These are phyloP conservation scores for Neonectria magnoliae DNA, from an alignment of 2,329 filamentous ascomycete species.

Conservation along the genomic window DNA sequence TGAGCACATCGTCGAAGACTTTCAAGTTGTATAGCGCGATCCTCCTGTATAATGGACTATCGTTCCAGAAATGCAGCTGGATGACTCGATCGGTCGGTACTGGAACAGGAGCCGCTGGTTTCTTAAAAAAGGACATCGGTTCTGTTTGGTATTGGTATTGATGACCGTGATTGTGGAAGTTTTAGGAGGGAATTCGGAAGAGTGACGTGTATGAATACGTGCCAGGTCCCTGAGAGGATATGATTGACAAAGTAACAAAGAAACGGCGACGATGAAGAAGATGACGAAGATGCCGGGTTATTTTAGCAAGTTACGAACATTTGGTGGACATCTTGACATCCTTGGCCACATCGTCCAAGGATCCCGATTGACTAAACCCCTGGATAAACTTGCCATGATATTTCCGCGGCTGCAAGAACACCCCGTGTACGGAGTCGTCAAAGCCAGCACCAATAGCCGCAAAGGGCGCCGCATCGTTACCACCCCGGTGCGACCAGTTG, in stretches of 20 bases:
- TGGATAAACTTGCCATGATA: background rate
- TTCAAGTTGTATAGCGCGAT: slow-evolving; percentile 22
- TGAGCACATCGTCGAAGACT: slow-evolving; percentile 23
- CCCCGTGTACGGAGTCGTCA: slow-evolving; percentile 2
- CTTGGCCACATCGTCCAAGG: too few species aligned
- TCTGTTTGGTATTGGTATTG: background rate
- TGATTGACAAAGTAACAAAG: background rate
- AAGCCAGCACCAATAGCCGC: slow-evolving; percentile 2
- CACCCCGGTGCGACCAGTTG: background rate
- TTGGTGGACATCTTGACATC: background rate
- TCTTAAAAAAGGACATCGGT: slow-evolving; percentile 15
- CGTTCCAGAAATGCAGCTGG: slow-evolving; percentile 20
- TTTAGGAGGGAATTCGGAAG: background rate
- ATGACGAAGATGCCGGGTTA: background rate
- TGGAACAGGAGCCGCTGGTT: slow-evolving; percentile 8
- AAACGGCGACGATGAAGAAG: background rate
- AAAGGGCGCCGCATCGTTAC: background rate
- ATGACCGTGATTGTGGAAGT: background rate
- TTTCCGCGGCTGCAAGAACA: background rate
- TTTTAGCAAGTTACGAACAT: background rate
- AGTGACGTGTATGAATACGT: background rate
- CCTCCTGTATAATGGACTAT: slow-evolving; percentile 20
- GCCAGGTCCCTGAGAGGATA: background rate
- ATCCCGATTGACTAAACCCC: too few species aligned
- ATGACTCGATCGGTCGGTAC: slow-evolving; percentile 16